Conservation (phyloP, 176 grass and related monocot genomes). For the Eragrostis nindensis region DNA sequence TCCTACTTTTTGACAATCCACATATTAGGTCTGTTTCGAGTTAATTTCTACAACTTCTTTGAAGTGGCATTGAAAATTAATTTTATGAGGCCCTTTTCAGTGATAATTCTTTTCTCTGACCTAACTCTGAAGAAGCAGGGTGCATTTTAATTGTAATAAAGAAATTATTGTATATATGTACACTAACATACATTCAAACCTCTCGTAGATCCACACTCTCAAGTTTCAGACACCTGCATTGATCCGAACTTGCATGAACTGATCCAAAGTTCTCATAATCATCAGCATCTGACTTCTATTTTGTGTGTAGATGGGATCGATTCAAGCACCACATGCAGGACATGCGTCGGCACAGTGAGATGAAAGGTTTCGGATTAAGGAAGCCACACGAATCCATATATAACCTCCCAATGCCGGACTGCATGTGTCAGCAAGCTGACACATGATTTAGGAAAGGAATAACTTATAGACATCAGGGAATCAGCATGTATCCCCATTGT, state of each 20-base stretch:
- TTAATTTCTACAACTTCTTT: background rate
- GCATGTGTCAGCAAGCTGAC: slow-evolving; percentile 73
- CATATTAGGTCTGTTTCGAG: slow-evolving; percentile 58
- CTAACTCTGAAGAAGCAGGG: background rate
- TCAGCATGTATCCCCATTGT: too few species aligned
- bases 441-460: slow-evolving; percentile 19
- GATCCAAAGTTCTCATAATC: background rate
- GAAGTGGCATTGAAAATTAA: background rate
- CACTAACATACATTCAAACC: slow-evolving; percentile 4
- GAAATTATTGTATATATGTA: background rate
- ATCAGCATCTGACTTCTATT: background rate
- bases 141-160: background rate
- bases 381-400: slow-evolving; percentile 71
- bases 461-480: too few species aligned
- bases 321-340: slow-evolving; percentile 83
- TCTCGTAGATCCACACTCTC: background rate
- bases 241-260: background rate
- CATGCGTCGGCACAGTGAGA: slow-evolving; percentile 69
- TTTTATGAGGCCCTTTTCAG: too few species aligned
- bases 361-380: slow-evolving; percentile 63
- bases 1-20: slow-evolving; percentile 71
- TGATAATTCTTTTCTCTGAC: too few species aligned
- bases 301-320: slow-evolving; percentile 71
- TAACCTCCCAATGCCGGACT: slow-evolving; percentile 84
- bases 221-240: background rate